These are phyloP conservation scores for Myxozyma lipomycoides DNA, from an alignment of 805 yeast genomes.

Conservation along the genomic window DNA sequence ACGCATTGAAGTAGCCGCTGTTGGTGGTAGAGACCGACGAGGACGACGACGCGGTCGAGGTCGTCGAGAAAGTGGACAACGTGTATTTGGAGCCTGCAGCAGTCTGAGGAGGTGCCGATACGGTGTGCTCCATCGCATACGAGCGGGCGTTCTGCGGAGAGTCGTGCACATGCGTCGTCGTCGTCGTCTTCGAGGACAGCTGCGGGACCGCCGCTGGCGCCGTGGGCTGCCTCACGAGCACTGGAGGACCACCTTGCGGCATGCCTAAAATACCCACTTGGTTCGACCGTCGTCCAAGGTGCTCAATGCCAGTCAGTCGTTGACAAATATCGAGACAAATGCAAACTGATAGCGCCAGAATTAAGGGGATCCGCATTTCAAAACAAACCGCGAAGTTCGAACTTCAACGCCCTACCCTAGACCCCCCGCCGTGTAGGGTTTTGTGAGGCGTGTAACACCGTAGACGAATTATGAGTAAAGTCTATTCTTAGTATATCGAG, in stretches of 20 bases:
- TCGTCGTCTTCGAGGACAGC: not conserved
- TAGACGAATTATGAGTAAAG: no score
- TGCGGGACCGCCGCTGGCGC: not conserved
- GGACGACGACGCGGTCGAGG: conserved; percentile 3
- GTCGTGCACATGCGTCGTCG: not conserved
- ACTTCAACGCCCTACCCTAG: no score
- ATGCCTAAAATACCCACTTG: no score
- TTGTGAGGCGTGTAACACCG: no score
- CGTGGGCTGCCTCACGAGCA: conserved; percentile 1
- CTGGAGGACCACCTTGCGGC: conserved; percentile 1
- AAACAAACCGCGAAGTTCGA: no score
- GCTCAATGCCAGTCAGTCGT: no score
- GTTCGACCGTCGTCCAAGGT: no score
- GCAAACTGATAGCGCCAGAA: no score
- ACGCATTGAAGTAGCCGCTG: not conserved
- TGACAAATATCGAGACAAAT: no score
- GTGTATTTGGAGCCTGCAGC: not conserved
- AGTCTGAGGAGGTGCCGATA: conserved; percentile 6
- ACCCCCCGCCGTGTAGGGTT: no score
- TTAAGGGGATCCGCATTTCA: no score
- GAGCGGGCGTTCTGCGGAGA: conserved; percentile 5
- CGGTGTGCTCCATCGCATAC: conserved; percentile 7
- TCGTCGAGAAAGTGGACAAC: conserved; percentile 2
- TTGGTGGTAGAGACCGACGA: not conserved
- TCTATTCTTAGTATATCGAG: no score